Base-by-base conservation (phyloP, 108 stramenopile species). In the Poteriospumella lacustris region DNA sequence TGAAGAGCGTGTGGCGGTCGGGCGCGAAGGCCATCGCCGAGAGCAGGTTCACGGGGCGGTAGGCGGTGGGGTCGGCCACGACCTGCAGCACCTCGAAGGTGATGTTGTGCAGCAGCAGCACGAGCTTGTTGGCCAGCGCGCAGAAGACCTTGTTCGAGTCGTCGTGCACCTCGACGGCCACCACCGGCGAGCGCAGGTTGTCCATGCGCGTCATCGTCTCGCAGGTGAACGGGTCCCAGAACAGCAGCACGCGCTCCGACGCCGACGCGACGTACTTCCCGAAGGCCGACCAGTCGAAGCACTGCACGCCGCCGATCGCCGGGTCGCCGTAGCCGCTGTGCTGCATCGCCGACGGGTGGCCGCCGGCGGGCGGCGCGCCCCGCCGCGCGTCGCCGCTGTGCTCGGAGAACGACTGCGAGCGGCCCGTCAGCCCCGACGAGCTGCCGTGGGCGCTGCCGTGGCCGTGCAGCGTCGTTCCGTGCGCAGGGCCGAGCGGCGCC, bases 211-310 rank as follows among this genome's bases (percentile, higher is more conserved):
- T 73, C 15, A 15, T 56, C 9, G 36, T 73, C 28, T 73, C 44
- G 9, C 26, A 34, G 26, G 70, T 73, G 36, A 29, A 42, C 12
- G 70, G 70, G 42, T 73, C 70, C 70, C 70, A 73, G 19, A 34
- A 52, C 12, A 73, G 9, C 19, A 73, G 12, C 9, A 73, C 70
- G 9, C 70, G 43, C 26, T 73, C 70, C 9, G 40, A 29, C 33
- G 12, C 70, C 31, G 70, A 73, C 33, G 36, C 70, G 31, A 73
- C 33, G 36, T 29, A 73, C 24, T 73, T 73, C 42, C 9, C 5
- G 33, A 56, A 52, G 9, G 26, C 24, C 26, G 70, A 73, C 70
- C 70, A 73, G 31, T 26, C 42, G 19, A 73, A 44, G 5, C 26
- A 42, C 36, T 3, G 9, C 5, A 73, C 33, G 3, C 70, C 70